These are phyloP conservation scores for Sparassis latifolia DNA, from an alignment of 1,284 basidiomycete genomes.

Conservation along the genomic window DNA sequence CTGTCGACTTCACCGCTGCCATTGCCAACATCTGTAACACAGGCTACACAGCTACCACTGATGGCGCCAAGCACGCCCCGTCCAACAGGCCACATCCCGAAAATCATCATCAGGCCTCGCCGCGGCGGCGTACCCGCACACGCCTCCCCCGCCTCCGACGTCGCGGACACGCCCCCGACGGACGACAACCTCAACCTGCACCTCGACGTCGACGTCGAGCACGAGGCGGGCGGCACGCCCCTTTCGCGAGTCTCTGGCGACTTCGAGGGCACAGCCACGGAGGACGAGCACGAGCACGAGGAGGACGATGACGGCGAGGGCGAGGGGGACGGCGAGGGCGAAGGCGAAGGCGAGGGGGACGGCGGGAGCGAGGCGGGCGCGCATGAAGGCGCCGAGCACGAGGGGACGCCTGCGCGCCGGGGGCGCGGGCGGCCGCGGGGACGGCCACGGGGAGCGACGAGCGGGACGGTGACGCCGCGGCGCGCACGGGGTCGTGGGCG, in stretches of 20 bases:
- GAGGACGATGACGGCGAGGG: conserved; percentile 3
- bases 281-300: conserved; percentile 7
- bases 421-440: conserved; percentile 24
- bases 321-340: conserved; percentile 1
- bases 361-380: conserved; percentile 12
- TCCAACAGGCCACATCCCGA: conserved; percentile 1
- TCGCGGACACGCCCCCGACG: conserved; percentile 9
- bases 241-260: conserved; percentile 1
- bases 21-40: too few species aligned
- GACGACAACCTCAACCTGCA: conserved; percentile 4
- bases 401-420: conserved; percentile 13
- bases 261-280: conserved; percentile 7
- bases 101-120: conserved; percentile 27
- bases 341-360: conserved; percentile 14
- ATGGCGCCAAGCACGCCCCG: too few species aligned
- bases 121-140: conserved; percentile 7
- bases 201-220: conserved; percentile 7
- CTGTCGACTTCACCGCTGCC: too few species aligned
- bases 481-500: conserved; percentile 39
- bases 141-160: conserved; percentile 8
- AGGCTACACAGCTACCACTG: too few species aligned
- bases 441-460: conserved; percentile 18
- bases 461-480: conserved; percentile 19
- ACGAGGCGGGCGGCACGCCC: not conserved
- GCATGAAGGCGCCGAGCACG: conserved; percentile 15